Evolutionary conservation across 2,329 filamentous ascomycete species (phyloP).

Genomic region (Thielaviopsis ethacetica): DNA sequence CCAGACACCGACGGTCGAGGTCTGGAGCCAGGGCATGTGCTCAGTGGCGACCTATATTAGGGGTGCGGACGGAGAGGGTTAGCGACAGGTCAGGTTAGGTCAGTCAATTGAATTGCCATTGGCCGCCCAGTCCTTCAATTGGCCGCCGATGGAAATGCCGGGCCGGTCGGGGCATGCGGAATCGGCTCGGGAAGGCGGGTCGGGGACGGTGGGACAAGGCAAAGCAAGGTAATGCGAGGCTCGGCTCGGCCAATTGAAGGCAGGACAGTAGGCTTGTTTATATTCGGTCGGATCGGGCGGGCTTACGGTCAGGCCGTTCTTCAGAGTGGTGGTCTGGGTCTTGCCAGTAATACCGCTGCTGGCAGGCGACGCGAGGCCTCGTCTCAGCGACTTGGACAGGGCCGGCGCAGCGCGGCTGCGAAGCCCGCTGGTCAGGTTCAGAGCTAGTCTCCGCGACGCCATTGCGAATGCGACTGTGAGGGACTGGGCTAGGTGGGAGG

Average conservation of each 20-base stretch:
- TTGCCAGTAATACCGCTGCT: conserved; percentile 44
- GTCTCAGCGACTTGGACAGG: conserved; percentile 58
- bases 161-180: background rate
- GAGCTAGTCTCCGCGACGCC: conserved; percentile 94
- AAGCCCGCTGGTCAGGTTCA: conserved; percentile 82
- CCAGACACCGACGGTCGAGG: conserved; percentile 96
- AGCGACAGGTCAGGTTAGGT: background rate
- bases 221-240: background rate
- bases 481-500: conserved; percentile 19
- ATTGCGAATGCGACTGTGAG: conserved; percentile 43
- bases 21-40: conserved; percentile 95
- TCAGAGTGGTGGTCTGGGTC: conserved; percentile 90
- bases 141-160: conserved; percentile 17
- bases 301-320: conserved; percentile 88
- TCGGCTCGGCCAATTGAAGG: conserved; percentile 16
- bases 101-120: background rate
- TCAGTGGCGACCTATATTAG: conserved; percentile 74
- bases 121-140: conserved; percentile 20
- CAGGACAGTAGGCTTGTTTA: background rate
- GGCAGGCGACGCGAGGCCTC: conserved; percentile 82
- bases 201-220: background rate
- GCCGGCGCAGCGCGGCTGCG: conserved; percentile 75
- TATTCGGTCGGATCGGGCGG: conserved; percentile 3
- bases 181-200: background rate
- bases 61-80: background rate